A percentile compares a stretch with the other conserved stretches of the same genome.
These are phyloP conservation scores for Pseudozyma hubeiensis DNA, from an alignment of 1,284 basidiomycete species.

Conservation along the genomic window DNA sequence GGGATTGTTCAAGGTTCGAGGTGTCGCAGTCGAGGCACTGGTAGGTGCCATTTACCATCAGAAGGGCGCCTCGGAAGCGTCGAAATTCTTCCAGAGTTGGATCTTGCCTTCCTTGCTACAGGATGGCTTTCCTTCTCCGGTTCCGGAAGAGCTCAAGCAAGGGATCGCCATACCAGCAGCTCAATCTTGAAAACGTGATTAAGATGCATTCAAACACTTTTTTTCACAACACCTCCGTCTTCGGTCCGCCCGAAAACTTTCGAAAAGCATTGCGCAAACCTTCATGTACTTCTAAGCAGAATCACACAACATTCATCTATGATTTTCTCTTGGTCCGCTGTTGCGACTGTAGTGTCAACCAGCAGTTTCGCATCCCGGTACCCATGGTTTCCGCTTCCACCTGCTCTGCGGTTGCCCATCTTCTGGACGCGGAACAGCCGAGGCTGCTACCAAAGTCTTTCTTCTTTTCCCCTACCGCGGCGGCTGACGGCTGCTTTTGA, in stretches of 20 bases:
- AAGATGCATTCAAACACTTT: neutral
- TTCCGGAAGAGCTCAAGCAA: constrained; percentile 34
- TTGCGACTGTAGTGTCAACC: constrained; percentile 19
- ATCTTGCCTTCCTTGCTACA: constrained; percentile 34
- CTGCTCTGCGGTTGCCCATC: constrained; percentile 34
- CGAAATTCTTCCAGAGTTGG: constrained; percentile 29
- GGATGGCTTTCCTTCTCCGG: constrained; percentile 32
- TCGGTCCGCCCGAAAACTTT: neutral
- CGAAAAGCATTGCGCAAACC: constrained; percentile 10
- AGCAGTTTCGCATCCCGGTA: constrained; percentile 57
- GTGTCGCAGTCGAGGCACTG: constrained; percentile 65
- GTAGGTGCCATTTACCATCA: constrained; percentile 67
- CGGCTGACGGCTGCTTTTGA: neutral
- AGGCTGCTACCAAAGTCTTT: constrained; percentile 35
- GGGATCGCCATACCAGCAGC: constrained; percentile 3
- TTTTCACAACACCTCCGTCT: constrained; percentile 1
- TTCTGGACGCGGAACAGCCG: constrained; percentile 14
- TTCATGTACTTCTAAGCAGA: constrained; percentile 42
- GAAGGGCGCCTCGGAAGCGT: constrained; percentile 37
- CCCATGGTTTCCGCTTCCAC: constrained; percentile 57
- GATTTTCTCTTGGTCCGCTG: neutral
- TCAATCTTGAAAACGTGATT: constrained; percentile 4
- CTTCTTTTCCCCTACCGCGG: constrained; percentile 18
- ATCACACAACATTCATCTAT: neutral
- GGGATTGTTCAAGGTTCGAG: constrained; percentile 66